Evolutionary conservation across 2,329 filamentous ascomycete species (phyloP), one percentile per base, ranked within the genome.

Genomic region (Stenocarpella maydis): DNA sequence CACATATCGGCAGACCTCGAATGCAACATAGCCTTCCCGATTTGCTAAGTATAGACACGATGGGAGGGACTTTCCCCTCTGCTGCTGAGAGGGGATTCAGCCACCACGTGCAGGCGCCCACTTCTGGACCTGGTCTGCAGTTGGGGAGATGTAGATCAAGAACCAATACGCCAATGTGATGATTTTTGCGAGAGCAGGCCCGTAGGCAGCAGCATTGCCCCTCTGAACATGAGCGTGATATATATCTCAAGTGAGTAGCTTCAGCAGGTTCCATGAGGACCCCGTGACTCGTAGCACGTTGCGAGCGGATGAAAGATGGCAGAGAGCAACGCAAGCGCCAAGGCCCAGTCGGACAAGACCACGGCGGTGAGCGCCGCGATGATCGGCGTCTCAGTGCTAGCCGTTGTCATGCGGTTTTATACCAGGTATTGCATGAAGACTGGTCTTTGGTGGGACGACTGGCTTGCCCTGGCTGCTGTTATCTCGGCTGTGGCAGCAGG

Each of bases 371-470:
- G 68, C 21, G 68, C 68, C 21, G 34, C 47, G 9, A 61, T 67
- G 49, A 70, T 67, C 10, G 64, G 31, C 7, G n/a, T 67, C 14
- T 39, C 49, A n/a, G 47, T 70, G 17, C n/a, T 70, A 2, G 31
- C 39, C 3, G 63, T 67, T 10, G 64, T n/a, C 17, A 26, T 67
- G 26, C 63, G 64, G 0, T 70, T 67, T 34, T 70, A 67, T 9
- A 31, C 64, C 9, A 50, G 68, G 24, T 28, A 52, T 17, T 31
- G 28, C 10, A 17, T 41, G 31, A 70, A 70, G 7, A n/a, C 50
- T 2, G 64, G 64, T 12, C 28, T 70, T 12, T 47, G 61, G 24
- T 70, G 64, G 64, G 64, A 70, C 31, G 68, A 67, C 49, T 67
- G 63, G 64, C 24, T 64, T 21, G 54, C 53, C 12, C 53, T 69